Base-by-base conservation (phyloP, 164 flowering plant genomes). In the Taxillus chinensis region DNA sequence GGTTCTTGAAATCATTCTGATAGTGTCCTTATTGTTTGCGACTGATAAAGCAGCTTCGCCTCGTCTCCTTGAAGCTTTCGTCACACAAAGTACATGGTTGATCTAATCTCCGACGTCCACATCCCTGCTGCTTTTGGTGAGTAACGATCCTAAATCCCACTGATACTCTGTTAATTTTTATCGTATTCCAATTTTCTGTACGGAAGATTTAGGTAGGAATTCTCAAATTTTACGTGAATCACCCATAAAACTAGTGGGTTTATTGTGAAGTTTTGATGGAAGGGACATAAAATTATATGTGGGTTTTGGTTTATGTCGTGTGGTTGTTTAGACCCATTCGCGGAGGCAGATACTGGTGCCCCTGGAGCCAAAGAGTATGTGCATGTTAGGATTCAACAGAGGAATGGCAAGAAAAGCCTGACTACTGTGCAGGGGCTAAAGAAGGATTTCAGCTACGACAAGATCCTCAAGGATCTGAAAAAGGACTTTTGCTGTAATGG, bases 401-500 rank as follows among this genome's bases (percentile, higher is more conserved):
- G 91, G 77, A 88, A 88, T 67, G 92, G 92, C 10, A 84, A 79
- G 71, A 88, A 88, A 70, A 75, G 85, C 74, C 64, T 88, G 73
- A 88, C 91, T 0, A 87, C 91, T 0, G 86, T 87, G 27, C 90
- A 87, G 50, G 95, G 95, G 10, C 74, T 87, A 68, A 81, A 75
- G 61, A 79, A 73, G 45, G 84, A 79, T 2, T 70, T 70, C 74
- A 82, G 89, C 77, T 82, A 81, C 78, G 86, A 84, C 39, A 84
- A 74, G 74, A 84, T 87, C 72, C 81, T 88, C 49, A 85, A 83
- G 70, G 81, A 79, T 45, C 70, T 83, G 11, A 87, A 82, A 80
- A 86, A 84, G 69, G 82, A 78, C 56, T 86, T 84, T 63, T 86
- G 91, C 78, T 86, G 95, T 68, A 88, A 88, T 71, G 95, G 91